A percentile compares a stretch with the other conserved stretches of the same genome.
phyloP scores from a whole-genome alignment of 2,329 filamentous ascomycete species.

The Calonectria hawksworthii region DNA sequence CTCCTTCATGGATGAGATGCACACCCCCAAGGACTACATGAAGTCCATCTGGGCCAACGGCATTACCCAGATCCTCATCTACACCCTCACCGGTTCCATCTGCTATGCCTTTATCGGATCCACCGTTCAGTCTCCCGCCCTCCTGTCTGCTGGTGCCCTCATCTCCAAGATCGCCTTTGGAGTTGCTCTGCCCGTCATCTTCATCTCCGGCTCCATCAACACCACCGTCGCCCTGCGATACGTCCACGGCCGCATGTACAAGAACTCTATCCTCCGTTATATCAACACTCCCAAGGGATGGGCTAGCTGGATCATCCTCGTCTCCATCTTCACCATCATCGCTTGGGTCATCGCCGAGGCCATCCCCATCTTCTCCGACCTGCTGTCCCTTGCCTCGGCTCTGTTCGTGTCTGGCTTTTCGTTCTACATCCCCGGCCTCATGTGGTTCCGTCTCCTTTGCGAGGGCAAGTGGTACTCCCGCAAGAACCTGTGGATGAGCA shows the following conservation, averaged over 20 bases:
- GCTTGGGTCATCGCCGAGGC: constrained; percentile 30
- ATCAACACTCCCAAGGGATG: constrained; percentile 29
- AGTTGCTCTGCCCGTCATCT: constrained; percentile 28
- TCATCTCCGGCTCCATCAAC: constrained; percentile 31
- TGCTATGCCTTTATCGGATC: constrained; percentile 32
- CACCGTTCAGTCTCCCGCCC: constrained; percentile 27
- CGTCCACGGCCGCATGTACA: constrained; percentile 27
- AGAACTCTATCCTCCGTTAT: constrained; percentile 29
- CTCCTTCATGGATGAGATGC: constrained; percentile 33
- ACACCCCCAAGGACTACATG: constrained; percentile 30
- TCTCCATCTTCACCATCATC: constrained; percentile 24
- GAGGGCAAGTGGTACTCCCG: constrained; percentile 29
- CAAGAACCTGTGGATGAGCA: constrained; percentile 23
- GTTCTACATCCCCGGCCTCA: constrained; percentile 25
- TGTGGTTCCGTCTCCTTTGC: constrained; percentile 28
- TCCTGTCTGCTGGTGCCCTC: constrained; percentile 20
- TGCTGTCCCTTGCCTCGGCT: constrained; percentile 25
- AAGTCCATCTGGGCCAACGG: constrained; percentile 31
- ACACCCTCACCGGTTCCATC: constrained; percentile 27
- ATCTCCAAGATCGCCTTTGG: constrained; percentile 29
- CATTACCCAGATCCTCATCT: constrained; percentile 25
- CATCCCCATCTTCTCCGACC: constrained; percentile 30
- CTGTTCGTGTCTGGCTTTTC: constrained; percentile 31
- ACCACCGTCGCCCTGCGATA: constrained; percentile 30
- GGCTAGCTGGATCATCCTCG: constrained; percentile 27